A percentile compares a stretch with the other conserved stretches of the same genome.
These are phyloP conservation scores for Naganishia sp. DNA, from an alignment of 1,284 basidiomycete genomes.

Conservation along the genomic window DNA sequence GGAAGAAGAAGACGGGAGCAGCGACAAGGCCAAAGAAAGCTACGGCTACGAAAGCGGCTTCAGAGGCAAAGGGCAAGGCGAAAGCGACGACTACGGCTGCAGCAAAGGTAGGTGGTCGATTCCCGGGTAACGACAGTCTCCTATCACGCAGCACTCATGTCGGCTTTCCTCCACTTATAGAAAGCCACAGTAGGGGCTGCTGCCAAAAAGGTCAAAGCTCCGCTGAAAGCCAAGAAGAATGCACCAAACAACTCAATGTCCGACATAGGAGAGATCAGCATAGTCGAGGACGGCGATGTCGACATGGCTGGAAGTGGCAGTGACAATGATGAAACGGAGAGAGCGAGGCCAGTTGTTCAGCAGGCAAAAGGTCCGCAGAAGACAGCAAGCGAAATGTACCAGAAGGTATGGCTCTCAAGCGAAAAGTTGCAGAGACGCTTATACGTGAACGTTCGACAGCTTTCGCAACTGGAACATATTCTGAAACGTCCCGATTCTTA, in stretches of 20 bases:
- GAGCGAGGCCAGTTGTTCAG: slow-evolving; percentile 37
- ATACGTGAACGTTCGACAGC: slow-evolving; percentile 56
- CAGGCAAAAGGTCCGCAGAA: slow-evolving; percentile 63
- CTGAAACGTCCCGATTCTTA: slow-evolving; percentile 96
- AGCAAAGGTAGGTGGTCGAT: slow-evolving; percentile 4
- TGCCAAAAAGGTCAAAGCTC: slow-evolving; percentile 51
- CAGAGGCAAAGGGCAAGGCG: slow-evolving; percentile 25
- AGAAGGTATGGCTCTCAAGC: slow-evolving; percentile 65
- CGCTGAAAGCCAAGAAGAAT: slow-evolving; percentile 62
- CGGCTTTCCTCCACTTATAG: not conserved
- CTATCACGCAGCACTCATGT: not conserved
- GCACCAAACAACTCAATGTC: slow-evolving; percentile 66
- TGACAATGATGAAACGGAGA: slow-evolving; percentile 43
- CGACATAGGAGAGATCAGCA: slow-evolving; percentile 59
- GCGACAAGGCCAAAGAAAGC: slow-evolving; percentile 12
- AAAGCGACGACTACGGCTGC: slow-evolving; percentile 7
- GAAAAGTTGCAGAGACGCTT: not conserved
- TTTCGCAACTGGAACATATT: slow-evolving; percentile 95
- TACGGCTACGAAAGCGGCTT: not conserved
- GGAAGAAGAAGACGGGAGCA: slow-evolving; percentile 19
- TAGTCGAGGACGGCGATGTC: slow-evolving; percentile 35
- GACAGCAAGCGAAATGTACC: slow-evolving; percentile 87
- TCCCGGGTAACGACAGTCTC: not conserved
- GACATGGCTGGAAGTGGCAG: slow-evolving; percentile 28
- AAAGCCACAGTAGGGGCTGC: slow-evolving; percentile 52